Base-by-base conservation (phyloP, 169 alveolate genomes). In the Babesia divergens region DNA sequence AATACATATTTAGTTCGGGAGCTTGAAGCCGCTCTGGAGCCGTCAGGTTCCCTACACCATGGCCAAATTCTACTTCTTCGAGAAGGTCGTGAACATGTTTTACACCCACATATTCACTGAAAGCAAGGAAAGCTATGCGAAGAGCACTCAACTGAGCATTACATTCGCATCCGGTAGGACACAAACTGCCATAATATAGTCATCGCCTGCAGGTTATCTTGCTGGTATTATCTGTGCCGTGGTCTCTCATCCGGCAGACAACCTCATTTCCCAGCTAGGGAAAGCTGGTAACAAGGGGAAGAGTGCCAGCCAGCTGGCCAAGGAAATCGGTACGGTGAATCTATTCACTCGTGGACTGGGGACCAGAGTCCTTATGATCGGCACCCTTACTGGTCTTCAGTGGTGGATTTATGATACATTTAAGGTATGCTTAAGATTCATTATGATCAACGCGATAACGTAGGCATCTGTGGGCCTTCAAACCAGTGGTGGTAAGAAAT, bases 321-420 rank as follows among this genome's bases (percentile, higher is more conserved):
- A 71, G 52, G 93, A 88, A 40, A 67, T 84, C 26, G 94, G 95
- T 32, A 43, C 75, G 65, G 53, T 51, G 42, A 91, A 91, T 55
- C 82, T 91, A 55, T 90, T 86, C 69, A 91, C 94, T 26, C 83
- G 83, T 52, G 98, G 97, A 50, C 65, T 93, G 22, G 95, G 94
- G n/a, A 93, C 99, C 18, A 94, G 99, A 74, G 94, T 96, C 46
- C 62, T 97, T 67, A 97, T 97, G 99, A 93, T 97, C 58, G 99
- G 99, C 34, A 97, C 99, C 34, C 89, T 97, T 43, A 96, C 99
- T 26, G 99, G 99, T 37, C 87, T 96, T 53, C 98, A 97, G 88
- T 96, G 99, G 99, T 96, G 98, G 98, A 94, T 96, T 53, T 97
- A 96, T 85, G 99, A 97, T 86, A 85, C 96, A 49, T 96, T 95